Conservation (phyloP, 805 yeast genomes). For the Phaffomyces opuntiae region DNA sequence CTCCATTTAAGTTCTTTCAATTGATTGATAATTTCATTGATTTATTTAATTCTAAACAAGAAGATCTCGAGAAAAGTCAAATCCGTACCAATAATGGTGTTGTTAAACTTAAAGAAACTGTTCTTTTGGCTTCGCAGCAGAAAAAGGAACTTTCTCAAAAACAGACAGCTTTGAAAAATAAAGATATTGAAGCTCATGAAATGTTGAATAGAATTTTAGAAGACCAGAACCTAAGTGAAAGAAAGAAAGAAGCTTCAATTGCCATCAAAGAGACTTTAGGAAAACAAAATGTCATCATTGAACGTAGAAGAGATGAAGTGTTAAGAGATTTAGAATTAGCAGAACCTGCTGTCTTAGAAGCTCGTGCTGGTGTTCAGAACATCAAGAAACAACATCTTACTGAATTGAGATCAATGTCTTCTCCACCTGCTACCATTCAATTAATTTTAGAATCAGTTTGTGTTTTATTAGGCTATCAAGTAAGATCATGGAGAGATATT, state of each 20-base stretch:
- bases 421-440: conserved; percentile 86
- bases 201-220: conserved; percentile 70
- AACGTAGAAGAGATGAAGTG: conserved; percentile 46
- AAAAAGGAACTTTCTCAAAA: conserved; percentile 48
- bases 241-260: conserved; percentile 79
- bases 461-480: conserved; percentile 65
- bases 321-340: conserved; percentile 61
- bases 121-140: conserved; percentile 59
- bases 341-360: conserved; percentile 80
- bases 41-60: conserved; percentile 36
- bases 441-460: conserved; percentile 85
- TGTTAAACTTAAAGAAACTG: conserved; percentile 70
- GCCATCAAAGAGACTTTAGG: conserved; percentile 66
- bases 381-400: conserved; percentile 89
- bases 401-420: conserved; percentile 80
- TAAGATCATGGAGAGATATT: conserved; percentile 72
- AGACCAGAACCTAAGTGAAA: conserved; percentile 89
- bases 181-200: conserved; percentile 60
- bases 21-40: conserved; percentile 39
- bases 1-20: conserved; percentile 53
- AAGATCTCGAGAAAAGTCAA: conserved; percentile 54
- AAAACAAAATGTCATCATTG: conserved; percentile 57
- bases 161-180: conserved; percentile 38
- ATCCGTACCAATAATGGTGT: conserved; percentile 69
- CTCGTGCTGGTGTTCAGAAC: conserved; percentile 83